Evolutionary conservation across 192 early-diverging fungal species (phyloP), one percentile per base, ranked within the genome.

Genomic region (Anaeromyces robustus): DNA sequence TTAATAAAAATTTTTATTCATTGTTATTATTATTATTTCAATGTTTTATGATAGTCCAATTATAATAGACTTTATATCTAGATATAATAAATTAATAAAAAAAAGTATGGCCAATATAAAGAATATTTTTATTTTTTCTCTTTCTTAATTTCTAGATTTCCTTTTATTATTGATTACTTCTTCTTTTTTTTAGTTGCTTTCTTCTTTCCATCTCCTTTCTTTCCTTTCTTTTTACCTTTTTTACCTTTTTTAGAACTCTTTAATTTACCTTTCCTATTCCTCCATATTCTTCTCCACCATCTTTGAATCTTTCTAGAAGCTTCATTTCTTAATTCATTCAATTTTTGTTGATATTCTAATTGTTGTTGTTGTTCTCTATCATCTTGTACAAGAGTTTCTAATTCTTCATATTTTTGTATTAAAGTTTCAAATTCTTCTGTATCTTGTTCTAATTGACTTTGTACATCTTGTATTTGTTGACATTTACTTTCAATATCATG

Each of bases 401-500:
- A 68, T 90, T 80, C 85, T 89, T 88, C 52, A 68, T 68, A 68
- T 68, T n/a, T 68, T 26, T 68, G 52, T n/a, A n/a, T 68, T 5
- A 68, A 9, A 3, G 26, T 11, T 68, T 68, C 52, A 68, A 68
- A 68, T 68, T 68, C 52, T 68, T 68, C 52, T 7, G 52, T 68
- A n/a, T 68, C 52, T n/a, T n/a, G 17, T 9, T 68, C 52, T n/a
- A 68, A 68, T 68, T 68, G 52, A 68, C 26, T 18, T n/a, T 68
- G 52, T 0, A 68, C 52, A n/a, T 68, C 26, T 68, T 68, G 52
- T n/a, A 68, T 68, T 68, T 68, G 52, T 22, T 41, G 81, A 3
- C 86, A 78, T 79, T 90, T 90, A 5, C 84, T 83, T 81, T 91
- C 90, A 17, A 88, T 91, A 81, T 91, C 90, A 82, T 91, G 88